Base-by-base conservation (phyloP, 768 basidiomycete genomes). In the Dioszegia aurantiaca region DNA sequence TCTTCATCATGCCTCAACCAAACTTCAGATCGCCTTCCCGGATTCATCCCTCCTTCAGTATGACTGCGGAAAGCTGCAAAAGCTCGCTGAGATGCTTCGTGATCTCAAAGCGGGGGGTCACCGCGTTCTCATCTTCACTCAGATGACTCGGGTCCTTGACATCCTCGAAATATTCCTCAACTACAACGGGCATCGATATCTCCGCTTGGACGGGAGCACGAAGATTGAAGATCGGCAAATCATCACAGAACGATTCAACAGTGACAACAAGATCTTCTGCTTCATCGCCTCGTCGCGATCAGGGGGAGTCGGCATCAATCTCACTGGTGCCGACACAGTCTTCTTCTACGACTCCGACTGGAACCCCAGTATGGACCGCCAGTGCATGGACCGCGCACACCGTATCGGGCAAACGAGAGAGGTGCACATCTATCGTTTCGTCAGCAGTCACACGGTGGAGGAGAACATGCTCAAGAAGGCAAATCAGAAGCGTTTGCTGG, bases 381-480 rank as follows among this genome's bases (percentile, higher is more conserved):
- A 80, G 63, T 79, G 78, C 59, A 78, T 79, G 70, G 79, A 80
- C 51, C 68, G 79, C 28, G 76, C 77, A 5, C 77, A 79, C 56
- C 69, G 78, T 26, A 77, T 77, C 40, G 75, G 77, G 11, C 74
- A 77, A 55, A 77, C 73, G 26, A 65, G 78, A 2, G 77, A 78
- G 70, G 93, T 98, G 9, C 90, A 95, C 73, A 93, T 97, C 66
- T 95, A 94, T 77, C 87, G 93, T 17, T 90, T 98, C 72, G 86
- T 97, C 27, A 64, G 62, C 2, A 68, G 71, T 43, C 74, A 67
- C 55, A 93, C 93, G 0, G 90, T 98, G 30, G 93, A 98, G 77
- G 93, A 97, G 77, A 90, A 91, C 51, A 88, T 98, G 84, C 83
- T 98, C 30, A 86, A 87, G 61, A 95, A 94, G 75, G 93, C 93